Evolutionary conservation across 2,329 filamentous ascomycete species (phyloP).

Genomic region (Fusarium concolor): DNA sequence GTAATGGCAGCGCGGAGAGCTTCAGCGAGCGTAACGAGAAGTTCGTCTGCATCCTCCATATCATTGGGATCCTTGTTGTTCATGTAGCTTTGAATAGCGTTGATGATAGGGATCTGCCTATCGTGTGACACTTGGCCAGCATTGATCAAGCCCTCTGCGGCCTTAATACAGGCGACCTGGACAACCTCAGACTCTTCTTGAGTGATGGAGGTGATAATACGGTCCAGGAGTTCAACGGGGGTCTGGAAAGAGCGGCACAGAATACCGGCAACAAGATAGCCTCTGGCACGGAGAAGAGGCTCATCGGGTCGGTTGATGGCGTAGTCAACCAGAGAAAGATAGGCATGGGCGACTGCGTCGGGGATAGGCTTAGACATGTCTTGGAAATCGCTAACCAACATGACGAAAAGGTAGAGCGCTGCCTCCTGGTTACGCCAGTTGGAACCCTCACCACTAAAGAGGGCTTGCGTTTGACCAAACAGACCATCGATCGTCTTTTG

Average conservation of each 20-base stretch:
- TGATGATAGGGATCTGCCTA: conserved; percentile 70
- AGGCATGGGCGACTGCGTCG: conserved; percentile 75
- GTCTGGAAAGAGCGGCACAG: conserved; percentile 76
- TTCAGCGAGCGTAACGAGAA: conserved; percentile 90
- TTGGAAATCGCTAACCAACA: conserved; percentile 83
- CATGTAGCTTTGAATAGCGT: conserved; percentile 79
- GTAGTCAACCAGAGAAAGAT: conserved; percentile 83
- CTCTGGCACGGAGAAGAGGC: conserved; percentile 84
- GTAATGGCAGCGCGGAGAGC: conserved; percentile 85
- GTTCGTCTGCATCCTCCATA: conserved; percentile 88
- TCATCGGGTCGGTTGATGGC: conserved; percentile 77
- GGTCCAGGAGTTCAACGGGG: conserved; percentile 74
- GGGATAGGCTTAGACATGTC: conserved; percentile 80
- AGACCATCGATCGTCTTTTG: conserved; percentile 81
- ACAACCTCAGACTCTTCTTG: conserved; percentile 86
- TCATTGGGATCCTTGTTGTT: conserved; percentile 83
- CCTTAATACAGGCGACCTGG: conserved; percentile 90
- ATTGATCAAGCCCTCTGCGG: conserved; percentile 75
- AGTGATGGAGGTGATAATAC: conserved; percentile 79
- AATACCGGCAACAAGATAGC: conserved; percentile 86
- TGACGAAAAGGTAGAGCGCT: conserved; percentile 85
- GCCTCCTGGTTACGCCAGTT: conserved; percentile 78
- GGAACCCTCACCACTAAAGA: conserved; percentile 70
- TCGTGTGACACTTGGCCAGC: conserved; percentile 63
- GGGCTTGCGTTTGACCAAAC: conserved; percentile 77